Conservation (phyloP, 768 basidiomycete species). For the Tylopilus balloui region DNA sequence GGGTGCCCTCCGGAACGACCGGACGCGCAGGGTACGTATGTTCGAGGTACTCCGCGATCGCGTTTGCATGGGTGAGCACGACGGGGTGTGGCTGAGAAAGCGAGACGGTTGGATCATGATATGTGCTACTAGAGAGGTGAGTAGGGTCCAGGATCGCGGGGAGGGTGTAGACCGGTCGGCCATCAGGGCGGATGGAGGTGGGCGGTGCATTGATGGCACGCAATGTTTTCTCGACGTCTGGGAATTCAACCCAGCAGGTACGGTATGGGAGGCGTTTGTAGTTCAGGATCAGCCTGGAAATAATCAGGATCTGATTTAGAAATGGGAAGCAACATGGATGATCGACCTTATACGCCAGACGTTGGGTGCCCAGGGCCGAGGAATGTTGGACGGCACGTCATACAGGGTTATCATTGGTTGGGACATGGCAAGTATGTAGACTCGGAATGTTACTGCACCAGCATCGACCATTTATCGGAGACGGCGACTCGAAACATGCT, state of each 20-base stretch:
- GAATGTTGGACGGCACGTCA: constrained; percentile 55
- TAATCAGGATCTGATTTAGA: not conserved
- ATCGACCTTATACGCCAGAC: constrained; percentile 65
- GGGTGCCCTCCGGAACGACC: constrained; percentile 65
- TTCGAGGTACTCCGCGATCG: constrained; percentile 72
- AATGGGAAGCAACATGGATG: not conserved
- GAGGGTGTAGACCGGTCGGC: constrained; percentile 60
- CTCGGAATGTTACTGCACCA: not conserved
- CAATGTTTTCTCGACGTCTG: constrained; percentile 60
- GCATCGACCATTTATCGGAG: constrained; percentile 8
- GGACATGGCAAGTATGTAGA: constrained; percentile 29
- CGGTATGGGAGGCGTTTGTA: constrained; percentile 68
- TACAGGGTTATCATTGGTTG: constrained; percentile 59
- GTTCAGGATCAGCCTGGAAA: constrained; percentile 65
- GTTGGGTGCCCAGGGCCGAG: constrained; percentile 74
- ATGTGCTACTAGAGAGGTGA: not conserved
- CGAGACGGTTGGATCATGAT: not conserved
- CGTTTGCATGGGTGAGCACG: constrained; percentile 54
- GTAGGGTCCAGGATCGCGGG: constrained; percentile 64
- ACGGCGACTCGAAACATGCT: constrained; percentile 3
- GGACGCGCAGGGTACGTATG: constrained; percentile 62
- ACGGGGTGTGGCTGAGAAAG: constrained; percentile 42
- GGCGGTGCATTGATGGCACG: constrained; percentile 58
- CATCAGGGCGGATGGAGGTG: constrained; percentile 48
- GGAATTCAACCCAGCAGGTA: constrained; percentile 67